These are phyloP conservation scores for Colletotrichum sp. DNA, from an alignment of 2,329 filamentous ascomycete genomes.

Conservation along the genomic window DNA sequence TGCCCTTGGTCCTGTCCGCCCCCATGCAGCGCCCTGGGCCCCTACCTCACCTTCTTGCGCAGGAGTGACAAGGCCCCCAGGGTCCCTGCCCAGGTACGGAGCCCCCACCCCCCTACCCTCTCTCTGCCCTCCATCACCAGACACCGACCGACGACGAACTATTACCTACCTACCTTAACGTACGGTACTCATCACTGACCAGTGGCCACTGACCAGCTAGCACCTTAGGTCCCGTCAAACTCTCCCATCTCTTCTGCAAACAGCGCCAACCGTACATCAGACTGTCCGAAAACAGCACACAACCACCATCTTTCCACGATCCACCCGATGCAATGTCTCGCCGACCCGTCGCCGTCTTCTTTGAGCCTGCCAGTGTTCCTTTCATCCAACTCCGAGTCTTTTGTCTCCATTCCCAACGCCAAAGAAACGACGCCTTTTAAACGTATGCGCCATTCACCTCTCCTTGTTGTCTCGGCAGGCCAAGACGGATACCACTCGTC, in stretches of 20 bases:
- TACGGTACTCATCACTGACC: not conserved
- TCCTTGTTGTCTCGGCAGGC: not conserved
- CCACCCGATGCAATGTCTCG: slow-evolving; percentile 2
- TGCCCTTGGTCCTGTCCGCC: not conserved
- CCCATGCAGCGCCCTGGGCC: not conserved
- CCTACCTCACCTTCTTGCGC: not conserved
- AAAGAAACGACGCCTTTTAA: not conserved
- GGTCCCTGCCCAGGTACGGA: not conserved
- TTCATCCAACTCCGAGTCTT: not conserved
- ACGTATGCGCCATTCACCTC: not conserved
- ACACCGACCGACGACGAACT: not conserved
- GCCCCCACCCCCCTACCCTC: not conserved
- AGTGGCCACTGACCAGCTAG: not conserved
- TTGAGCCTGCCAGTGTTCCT: not conserved
- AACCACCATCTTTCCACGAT: not conserved
- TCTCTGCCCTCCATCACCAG: not conserved
- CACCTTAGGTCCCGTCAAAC: not conserved
- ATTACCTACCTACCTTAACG: not conserved
- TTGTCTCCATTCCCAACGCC: not conserved
- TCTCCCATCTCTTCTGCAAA: not conserved
- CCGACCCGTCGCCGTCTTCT: not conserved
- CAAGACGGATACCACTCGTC: not conserved
- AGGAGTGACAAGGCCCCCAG: not conserved
- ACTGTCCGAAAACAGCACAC: not conserved
- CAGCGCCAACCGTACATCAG: not conserved